phyloP scores from a whole-genome alignment of 164 flowering plant genomes.

The Aristolochia californica region DNA sequence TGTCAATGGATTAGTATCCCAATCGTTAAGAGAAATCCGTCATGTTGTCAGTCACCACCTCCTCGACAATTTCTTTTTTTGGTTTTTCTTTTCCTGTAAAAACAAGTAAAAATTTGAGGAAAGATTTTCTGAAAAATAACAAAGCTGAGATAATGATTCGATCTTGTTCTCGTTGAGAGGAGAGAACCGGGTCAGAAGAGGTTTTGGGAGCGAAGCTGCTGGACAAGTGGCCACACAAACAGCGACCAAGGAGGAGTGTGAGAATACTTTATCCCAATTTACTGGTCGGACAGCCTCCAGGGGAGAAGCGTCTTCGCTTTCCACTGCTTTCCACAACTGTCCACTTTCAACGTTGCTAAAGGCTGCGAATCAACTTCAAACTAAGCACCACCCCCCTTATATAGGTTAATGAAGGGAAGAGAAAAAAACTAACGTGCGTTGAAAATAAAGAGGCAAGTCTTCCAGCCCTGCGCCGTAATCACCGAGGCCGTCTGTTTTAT shows the following conservation, averaged over 20 bases:
- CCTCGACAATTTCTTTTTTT: too few relatives aligned
- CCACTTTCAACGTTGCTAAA: background rate
- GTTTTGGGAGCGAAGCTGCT: background rate
- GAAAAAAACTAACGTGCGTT: background rate
- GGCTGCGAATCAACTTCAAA: background rate
- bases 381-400: background rate
- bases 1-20: too few relatives aligned
- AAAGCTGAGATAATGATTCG: too few relatives aligned
- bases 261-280: background rate
- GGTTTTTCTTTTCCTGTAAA: too few relatives aligned
- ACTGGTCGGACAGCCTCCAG: background rate
- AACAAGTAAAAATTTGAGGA: too few relatives aligned
- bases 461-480: background rate
- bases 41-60: too few relatives aligned
- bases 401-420: background rate
- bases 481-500: background rate
- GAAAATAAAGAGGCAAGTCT: background rate
- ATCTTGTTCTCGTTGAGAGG: background rate
- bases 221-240: background rate
- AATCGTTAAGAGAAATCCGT: too few relatives aligned
- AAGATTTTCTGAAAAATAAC: too few relatives aligned
- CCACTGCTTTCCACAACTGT: too few relatives aligned
- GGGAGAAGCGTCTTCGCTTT: background rate
- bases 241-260: too few relatives aligned
- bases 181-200: background rate